Evolutionary conservation across 31 red algal species (phyloP), one percentile per base, ranked within the genome.

Genomic region (Asparagopsis taxiformis): DNA sequence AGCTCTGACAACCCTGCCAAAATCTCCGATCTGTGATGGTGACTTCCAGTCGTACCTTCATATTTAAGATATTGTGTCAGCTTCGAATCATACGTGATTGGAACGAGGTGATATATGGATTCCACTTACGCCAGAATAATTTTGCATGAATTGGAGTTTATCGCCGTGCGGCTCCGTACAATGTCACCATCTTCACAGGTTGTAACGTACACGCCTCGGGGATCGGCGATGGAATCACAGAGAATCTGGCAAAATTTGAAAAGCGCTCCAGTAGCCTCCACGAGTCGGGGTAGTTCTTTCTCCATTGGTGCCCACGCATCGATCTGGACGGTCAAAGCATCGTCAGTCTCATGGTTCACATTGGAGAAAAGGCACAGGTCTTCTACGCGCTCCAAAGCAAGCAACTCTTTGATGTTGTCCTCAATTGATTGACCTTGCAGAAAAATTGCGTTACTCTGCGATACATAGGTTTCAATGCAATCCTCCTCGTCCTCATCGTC

Each of bases 11-110:
- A 46, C 13, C 41, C 41, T 6, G 41, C 13, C 20, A 29, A 16
- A 58, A n/a, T 58, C 54, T 5, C n/a, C 46, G 22, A 49, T 31
- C 25, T 68, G 34, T 2, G 13, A 21, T 51, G 64, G 64, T 1
- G 38, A 26, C 0, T 33, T 33, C 64, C 64, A 68, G 22, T 29
- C 26, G 23, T 68, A 46, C 41, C n/a, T n/a, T n/a, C n/a, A n/a
- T n/a, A n/a, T n/a, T n/a, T n/a, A n/a, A n/a, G n/a, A n/a, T n/a
- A n/a, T n/a, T n/a, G n/a, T n/a, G n/a, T n/a, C n/a, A n/a, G n/a
- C n/a, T n/a, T n/a, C n/a, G n/a, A n/a, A n/a, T n/a, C n/a, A n/a
- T n/a, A n/a, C n/a, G n/a, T n/a, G n/a, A n/a, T n/a, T n/a, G n/a
- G n/a, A n/a, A n/a, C n/a, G n/a, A n/a, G n/a, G n/a, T n/a, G n/a